These are phyloP conservation scores for Xylaria longipes DNA, from an alignment of 495 filamentous ascomycete species.

Conservation along the genomic window DNA sequence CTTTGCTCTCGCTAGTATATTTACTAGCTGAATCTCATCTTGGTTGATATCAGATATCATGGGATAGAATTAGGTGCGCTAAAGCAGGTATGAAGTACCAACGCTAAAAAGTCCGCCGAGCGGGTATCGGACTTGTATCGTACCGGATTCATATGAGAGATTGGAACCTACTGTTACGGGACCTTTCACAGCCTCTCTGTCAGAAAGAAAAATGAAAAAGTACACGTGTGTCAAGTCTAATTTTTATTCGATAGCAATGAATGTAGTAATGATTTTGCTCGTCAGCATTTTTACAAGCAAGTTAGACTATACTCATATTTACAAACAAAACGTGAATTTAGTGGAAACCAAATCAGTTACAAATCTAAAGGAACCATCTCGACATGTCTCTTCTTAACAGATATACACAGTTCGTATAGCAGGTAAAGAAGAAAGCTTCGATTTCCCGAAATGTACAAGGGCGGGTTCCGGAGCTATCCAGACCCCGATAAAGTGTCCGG, in stretches of 20 bases:
- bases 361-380: neutral
- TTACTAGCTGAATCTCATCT: neutral
- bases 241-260: neutral
- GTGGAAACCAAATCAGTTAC: neutral
- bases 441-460: neutral
- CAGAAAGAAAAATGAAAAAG: neutral
- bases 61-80: neutral
- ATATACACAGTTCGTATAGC: neutral
- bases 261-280: neutral
- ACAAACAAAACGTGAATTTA: neutral
- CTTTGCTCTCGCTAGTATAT: neutral
- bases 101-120: neutral
- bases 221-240: neutral
- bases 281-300: neutral
- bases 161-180: neutral
- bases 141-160: neutral
- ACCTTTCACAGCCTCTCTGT: neutral
- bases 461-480: neutral
- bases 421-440: neutral
- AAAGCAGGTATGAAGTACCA: neutral
- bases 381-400: neutral
- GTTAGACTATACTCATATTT: neutral
- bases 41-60: neutral
- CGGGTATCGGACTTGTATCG: neutral
- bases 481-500: neutral